A percentile compares a stretch with the other conserved stretches of the same genome.
These are phyloP conservation scores for Oehlia diaphana DNA, from an alignment of 192 early-diverging fungal species.

Conservation along the genomic window DNA sequence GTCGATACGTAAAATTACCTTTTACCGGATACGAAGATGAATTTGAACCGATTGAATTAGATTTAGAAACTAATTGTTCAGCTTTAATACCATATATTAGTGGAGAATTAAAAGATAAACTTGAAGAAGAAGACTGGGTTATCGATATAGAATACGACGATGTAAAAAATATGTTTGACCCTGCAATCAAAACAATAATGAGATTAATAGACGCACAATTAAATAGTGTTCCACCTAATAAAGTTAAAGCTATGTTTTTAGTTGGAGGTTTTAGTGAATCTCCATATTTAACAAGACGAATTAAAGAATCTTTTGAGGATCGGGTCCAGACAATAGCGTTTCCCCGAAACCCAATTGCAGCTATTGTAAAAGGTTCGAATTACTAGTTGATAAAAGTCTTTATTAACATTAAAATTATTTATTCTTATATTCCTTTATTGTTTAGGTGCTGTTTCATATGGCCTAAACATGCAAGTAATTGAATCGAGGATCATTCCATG, in stretches of 20 bases:
- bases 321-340: slow-evolving; percentile 17
- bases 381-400: background rate
- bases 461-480: slow-evolving; percentile 1
- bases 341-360: background rate
- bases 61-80: background rate
- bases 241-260: slow-evolving; percentile 45
- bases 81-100: background rate
- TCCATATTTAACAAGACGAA: slow-evolving; percentile 38
- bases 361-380: background rate
- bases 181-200: background rate
- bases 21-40: background rate
- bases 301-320: slow-evolving; percentile 35
- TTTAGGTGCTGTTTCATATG: slow-evolving; percentile 48
- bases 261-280: slow-evolving; percentile 57
- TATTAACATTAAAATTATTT: background rate
- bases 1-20: background rate
- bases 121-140: slow-evolving; percentile 21
- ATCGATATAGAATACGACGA: slow-evolving; percentile 32
- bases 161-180: background rate
- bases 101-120: background rate
- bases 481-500: background rate
- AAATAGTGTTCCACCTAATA: slow-evolving; percentile 31
- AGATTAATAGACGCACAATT: slow-evolving; percentile 39
- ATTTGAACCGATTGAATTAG: background rate
- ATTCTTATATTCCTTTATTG: slow-evolving; percentile 15